These are phyloP conservation scores for Picochlorum costavermella DNA, from an alignment of 139 green algal genomes.

Conservation along the genomic window DNA sequence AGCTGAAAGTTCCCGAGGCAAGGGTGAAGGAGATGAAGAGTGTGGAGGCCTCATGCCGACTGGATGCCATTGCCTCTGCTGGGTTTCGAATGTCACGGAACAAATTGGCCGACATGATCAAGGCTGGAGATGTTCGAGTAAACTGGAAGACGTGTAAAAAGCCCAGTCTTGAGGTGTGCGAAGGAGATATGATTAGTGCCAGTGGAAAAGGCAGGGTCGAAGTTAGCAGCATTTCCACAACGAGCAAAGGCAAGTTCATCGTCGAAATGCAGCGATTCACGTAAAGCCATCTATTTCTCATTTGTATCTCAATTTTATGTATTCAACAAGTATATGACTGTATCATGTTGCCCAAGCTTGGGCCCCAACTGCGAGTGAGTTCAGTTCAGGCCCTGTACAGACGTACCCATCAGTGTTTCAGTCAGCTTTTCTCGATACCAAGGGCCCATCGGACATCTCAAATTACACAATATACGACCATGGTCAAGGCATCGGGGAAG, in stretches of 20 bases:
- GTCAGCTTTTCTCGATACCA: too few species aligned
- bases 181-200: conserved; percentile 61
- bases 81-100: conserved; percentile 63
- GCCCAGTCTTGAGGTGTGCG: conserved; percentile 39
- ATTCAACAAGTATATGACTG: too few species aligned
- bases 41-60: conserved; percentile 61
- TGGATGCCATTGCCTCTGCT: conserved; percentile 67
- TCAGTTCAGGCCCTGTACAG: too few species aligned
- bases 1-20: conserved; percentile 39
- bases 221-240: conserved; percentile 37
- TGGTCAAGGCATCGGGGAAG: neutral
- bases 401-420: too few species aligned
- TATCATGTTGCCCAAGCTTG: too few species aligned
- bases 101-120: conserved; percentile 70
- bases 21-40: conserved; percentile 41
- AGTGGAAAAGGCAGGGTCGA: conserved; percentile 68
- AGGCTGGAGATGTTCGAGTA: conserved; percentile 49
- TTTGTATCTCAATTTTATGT: neutral
- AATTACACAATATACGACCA: neutral
- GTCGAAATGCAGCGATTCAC: conserved; percentile 55
- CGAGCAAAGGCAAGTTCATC: conserved; percentile 55
- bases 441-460: too few species aligned
- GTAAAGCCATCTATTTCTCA: conserved; percentile 15
- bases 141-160: conserved; percentile 67
- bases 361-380: too few species aligned